A percentile compares a stretch with the other conserved stretches of the same genome.
Conservation (phyloP, 1,139 yeast species). For the Tardiomyces depauwii region DNA sequence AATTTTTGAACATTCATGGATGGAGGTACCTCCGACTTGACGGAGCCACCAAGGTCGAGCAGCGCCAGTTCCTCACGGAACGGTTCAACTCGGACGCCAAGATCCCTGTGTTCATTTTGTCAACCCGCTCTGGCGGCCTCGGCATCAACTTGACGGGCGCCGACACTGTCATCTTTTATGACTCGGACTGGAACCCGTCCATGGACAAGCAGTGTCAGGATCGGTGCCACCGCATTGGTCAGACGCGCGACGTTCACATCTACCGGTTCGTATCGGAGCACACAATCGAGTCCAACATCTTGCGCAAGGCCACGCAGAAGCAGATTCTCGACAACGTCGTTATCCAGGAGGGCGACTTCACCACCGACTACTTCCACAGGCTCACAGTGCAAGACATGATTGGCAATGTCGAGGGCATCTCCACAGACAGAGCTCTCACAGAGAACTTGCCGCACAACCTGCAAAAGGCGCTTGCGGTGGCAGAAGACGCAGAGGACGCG, state of each 20-base stretch:
- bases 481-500: conserved; percentile 94
- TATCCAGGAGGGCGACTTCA: conserved; percentile 96
- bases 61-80: conserved; percentile 88
- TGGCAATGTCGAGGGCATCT: conserved; percentile 44
- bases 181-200: conserved; percentile 99
- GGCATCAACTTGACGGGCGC: conserved; percentile 98
- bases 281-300: conserved; percentile 91
- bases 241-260: conserved; percentile 93
- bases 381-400: conserved; percentile 82
- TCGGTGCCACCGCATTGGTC: conserved; percentile 98
- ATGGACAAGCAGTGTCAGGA: conserved; percentile 99
- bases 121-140: conserved; percentile 95
- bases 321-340: conserved; percentile 90
- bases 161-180: conserved; percentile 97
- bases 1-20: conserved; percentile 89
- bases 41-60: conserved; percentile 96
- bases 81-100: conserved; percentile 78
- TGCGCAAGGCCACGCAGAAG: conserved; percentile 92
- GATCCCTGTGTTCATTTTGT: conserved; percentile 83
- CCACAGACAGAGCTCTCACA: conserved; percentile 14
- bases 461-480: conserved; percentile 70
- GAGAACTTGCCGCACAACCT: conserved; percentile 35
- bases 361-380: conserved; percentile 90
- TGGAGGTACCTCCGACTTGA: conserved; percentile 90
- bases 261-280: conserved; percentile 93